Percentiles rank a stretch among this genome's conserved stretches.
Conservation (phyloP, 2,329 filamentous ascomycete species). For the Epichloe uncinata region DNA sequence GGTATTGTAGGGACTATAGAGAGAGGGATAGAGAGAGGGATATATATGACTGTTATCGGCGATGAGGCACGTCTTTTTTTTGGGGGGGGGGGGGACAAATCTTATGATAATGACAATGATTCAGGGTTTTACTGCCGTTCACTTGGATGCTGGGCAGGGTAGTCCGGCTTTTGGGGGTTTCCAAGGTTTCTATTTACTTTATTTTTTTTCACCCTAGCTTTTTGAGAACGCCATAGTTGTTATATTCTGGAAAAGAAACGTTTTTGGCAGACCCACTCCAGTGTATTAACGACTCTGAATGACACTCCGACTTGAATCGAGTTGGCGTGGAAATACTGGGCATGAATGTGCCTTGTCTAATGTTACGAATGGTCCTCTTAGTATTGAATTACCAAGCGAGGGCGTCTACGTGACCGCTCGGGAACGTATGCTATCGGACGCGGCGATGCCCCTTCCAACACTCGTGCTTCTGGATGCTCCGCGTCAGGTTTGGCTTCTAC, state of each 20-base stretch:
- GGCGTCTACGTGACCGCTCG: neutral
- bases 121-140: too few relatives aligned
- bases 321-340: neutral
- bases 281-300: too few relatives aligned
- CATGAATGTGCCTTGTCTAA: neutral
- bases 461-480: neutral
- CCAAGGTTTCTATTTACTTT: too few relatives aligned
- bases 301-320: too few relatives aligned
- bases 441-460: neutral
- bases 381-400: neutral
- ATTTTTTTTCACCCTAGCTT: too few relatives aligned
- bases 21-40: conserved; percentile 2
- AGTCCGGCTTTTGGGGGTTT: too few relatives aligned
- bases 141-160: too few relatives aligned
- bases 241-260: too few relatives aligned
- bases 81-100: neutral
- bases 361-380: neutral
- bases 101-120: neutral
- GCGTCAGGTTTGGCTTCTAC: neutral
- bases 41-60: conserved; percentile 2
- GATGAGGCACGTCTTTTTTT: neutral
- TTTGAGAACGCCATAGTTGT: too few relatives aligned
- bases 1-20: conserved; percentile 15
- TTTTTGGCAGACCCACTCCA: too few relatives aligned
- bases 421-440: neutral